These are phyloP conservation scores for Typha latifolia DNA, from an alignment of 176 grass and related monocot species.

Conservation along the genomic window DNA sequence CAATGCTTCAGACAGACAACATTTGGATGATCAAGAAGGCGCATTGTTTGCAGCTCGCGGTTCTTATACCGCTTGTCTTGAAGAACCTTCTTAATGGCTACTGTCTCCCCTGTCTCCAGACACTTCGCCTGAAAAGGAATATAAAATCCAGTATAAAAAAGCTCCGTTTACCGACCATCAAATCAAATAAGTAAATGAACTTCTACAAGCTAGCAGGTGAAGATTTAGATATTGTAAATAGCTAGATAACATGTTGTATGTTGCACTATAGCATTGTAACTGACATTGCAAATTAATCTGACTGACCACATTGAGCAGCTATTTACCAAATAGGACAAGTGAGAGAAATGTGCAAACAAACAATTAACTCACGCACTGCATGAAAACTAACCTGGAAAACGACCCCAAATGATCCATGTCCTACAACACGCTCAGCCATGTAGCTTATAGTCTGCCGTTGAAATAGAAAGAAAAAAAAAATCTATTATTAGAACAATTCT, in stretches of 20 bases:
- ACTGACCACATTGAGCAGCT: too few relatives aligned
- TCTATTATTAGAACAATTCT: not conserved
- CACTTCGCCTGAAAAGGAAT: conserved; percentile 53
- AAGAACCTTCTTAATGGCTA: conserved; percentile 86
- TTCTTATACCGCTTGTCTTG: conserved; percentile 81
- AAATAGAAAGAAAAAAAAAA: conserved; percentile 8
- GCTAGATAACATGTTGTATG: too few relatives aligned
- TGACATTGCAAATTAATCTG: too few relatives aligned
- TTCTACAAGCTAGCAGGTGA: too few relatives aligned
- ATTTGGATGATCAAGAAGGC: conserved; percentile 76
- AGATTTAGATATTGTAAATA: too few relatives aligned
- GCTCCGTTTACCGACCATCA: not conserved
- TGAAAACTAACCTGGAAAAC: conserved; percentile 56
- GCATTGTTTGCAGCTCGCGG: conserved; percentile 76
- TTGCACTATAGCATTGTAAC: too few relatives aligned
- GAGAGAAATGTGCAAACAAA: not conserved
- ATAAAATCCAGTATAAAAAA: not conserved
- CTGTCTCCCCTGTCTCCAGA: conserved; percentile 60
- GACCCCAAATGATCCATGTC: conserved; percentile 81
- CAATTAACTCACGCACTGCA: not conserved
- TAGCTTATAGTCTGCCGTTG: conserved; percentile 72
- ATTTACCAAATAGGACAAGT: too few relatives aligned
- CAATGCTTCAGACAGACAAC: conserved; percentile 59
- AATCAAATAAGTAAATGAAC: too few relatives aligned
- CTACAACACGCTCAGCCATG: conserved; percentile 71